Evolutionary conservation across 192 early-diverging fungal species (phyloP).

Genomic region (Coemansia sp.): DNA sequence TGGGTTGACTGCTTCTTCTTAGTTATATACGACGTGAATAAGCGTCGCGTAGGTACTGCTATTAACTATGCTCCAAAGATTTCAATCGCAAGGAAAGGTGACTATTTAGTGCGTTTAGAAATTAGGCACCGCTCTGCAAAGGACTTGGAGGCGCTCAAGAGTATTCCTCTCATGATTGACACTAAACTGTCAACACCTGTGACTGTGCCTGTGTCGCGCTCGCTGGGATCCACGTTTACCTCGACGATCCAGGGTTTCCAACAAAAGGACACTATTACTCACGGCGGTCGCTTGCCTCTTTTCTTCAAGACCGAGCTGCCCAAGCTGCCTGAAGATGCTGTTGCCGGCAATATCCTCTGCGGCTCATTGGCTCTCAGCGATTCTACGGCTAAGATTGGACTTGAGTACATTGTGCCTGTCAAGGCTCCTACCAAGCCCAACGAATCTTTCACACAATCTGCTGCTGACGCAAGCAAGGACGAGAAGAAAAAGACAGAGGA

Average conservation of each 20-base stretch:
- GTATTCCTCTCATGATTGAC: slow-evolving; percentile 63
- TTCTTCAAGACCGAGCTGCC: slow-evolving; percentile 28
- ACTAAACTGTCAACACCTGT: slow-evolving; percentile 56
- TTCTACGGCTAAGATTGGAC: slow-evolving; percentile 29
- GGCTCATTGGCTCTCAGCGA: slow-evolving; percentile 61
- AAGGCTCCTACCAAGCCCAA: slow-evolving; percentile 4
- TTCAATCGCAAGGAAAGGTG: slow-evolving; percentile 71
- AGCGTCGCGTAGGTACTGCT: slow-evolving; percentile 62
- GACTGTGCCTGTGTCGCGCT: slow-evolving; percentile 8
- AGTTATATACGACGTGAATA: slow-evolving; percentile 76
- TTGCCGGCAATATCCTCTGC: slow-evolving; percentile 73
- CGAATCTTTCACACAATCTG: slow-evolving; percentile 19
- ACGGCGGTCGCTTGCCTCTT: slow-evolving; percentile 45
- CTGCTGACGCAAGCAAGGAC: slow-evolving; percentile 56
- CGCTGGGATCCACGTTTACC: slow-evolving; percentile 52
- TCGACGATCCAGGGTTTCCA: slow-evolving; percentile 54
- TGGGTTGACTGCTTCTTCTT: slow-evolving; percentile 62
- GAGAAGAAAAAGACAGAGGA: slow-evolving; percentile 13
- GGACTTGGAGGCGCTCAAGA: slow-evolving; percentile 70
- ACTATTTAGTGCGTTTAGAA: slow-evolving; percentile 80
- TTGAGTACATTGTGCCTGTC: slow-evolving; percentile 46
- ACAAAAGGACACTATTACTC: slow-evolving; percentile 55
- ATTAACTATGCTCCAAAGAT: slow-evolving; percentile 71
- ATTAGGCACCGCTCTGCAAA: slow-evolving; percentile 64
- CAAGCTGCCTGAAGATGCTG: slow-evolving; percentile 60